A percentile compares a stretch with the other conserved stretches of the same genome.
Evolutionary conservation across 192 early-diverging fungal genomes (phyloP).

Genomic region (Coemansia reversa): DNA sequence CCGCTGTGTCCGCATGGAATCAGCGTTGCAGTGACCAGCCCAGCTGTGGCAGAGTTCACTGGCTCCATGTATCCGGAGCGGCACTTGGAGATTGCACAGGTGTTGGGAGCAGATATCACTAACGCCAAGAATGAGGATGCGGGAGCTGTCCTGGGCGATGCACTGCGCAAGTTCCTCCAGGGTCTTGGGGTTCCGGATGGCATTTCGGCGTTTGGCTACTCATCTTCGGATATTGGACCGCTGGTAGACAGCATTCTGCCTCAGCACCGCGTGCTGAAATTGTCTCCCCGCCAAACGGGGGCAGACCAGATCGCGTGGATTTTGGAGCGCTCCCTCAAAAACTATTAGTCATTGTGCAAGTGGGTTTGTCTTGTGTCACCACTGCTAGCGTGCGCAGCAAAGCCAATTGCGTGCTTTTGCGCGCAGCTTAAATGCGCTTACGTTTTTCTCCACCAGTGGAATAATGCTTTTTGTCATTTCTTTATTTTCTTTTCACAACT

Average conservation of each 20-base stretch:
- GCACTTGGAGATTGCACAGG: conserved; percentile 76
- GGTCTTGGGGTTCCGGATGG: conserved; percentile 81
- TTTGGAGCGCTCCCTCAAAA: conserved; percentile 49
- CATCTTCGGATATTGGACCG: conserved; percentile 63
- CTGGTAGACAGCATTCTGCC: conserved; percentile 85
- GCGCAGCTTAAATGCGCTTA: too few relatives aligned
- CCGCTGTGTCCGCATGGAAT: conserved; percentile 76
- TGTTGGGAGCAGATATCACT: conserved; percentile 71
- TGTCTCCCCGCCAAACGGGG: conserved; percentile 65
- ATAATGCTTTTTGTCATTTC: background rate
- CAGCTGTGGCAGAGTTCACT: conserved; percentile 86
- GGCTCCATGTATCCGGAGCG: conserved; percentile 77
- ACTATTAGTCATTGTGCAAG: conserved; percentile 19
- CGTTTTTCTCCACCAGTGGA: too few relatives aligned
- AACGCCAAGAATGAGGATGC: conserved; percentile 67
- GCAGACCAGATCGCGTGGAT: conserved; percentile 48
- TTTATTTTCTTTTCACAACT: conserved; percentile 3
- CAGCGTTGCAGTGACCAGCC: conserved; percentile 88
- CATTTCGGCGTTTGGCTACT: conserved; percentile 73
- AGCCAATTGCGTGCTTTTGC: too few relatives aligned
- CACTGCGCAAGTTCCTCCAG: conserved; percentile 72
- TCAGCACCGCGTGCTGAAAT: conserved; percentile 88
- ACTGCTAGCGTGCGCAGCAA: too few relatives aligned
- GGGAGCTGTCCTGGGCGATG: conserved; percentile 73
- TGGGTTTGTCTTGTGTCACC: background rate